A percentile compares a stretch with the other conserved stretches of the same genome.
Conservation (phyloP, 768 basidiomycete species). For the Trametes meyenii region DNA sequence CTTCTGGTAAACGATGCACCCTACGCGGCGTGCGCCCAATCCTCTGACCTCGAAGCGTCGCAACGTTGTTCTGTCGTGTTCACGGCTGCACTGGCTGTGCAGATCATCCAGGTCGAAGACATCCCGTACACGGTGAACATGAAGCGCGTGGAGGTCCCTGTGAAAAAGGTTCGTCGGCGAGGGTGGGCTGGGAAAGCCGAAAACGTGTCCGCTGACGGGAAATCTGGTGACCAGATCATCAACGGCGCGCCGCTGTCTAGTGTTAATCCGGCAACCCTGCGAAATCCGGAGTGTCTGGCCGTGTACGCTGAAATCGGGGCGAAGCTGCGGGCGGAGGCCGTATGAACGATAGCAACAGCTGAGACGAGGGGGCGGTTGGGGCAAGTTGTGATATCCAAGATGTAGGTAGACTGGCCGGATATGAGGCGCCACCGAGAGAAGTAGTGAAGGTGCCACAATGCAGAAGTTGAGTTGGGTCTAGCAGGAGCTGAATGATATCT, state of each 20-base stretch:
- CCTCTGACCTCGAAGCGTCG: not conserved
- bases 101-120: slow-evolving; percentile 73
- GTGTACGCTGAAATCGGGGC: slow-evolving; percentile 62
- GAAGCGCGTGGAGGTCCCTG: slow-evolving; percentile 78
- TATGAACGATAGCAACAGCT: slow-evolving; percentile 14
- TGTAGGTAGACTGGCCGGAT: not conserved
- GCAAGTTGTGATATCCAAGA: not conserved
- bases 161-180: slow-evolving; percentile 61
- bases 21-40: not conserved
- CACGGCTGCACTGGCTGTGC: slow-evolving; percentile 15
- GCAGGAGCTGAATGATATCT: too few relatives aligned
- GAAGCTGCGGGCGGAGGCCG: slow-evolving; percentile 49
- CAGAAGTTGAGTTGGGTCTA: too few relatives aligned
- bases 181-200: not conserved
- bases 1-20: not conserved
- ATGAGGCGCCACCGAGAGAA: not conserved
- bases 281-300: slow-evolving; percentile 71
- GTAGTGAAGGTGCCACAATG: too few relatives aligned
- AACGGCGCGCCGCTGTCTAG: slow-evolving; percentile 71
- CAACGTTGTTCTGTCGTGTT: slow-evolving; percentile 28
- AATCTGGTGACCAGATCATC: slow-evolving; percentile 55
- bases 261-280: slow-evolving; percentile 72
- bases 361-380: not conserved
- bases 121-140: slow-evolving; percentile 82
- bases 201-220: slow-evolving; percentile 11